Percentiles rank a stretch among this genome's conserved stretches.
Evolutionary conservation across 176 grass and related monocot species (phyloP).

Genomic region (Triticum dicoccoides): DNA sequence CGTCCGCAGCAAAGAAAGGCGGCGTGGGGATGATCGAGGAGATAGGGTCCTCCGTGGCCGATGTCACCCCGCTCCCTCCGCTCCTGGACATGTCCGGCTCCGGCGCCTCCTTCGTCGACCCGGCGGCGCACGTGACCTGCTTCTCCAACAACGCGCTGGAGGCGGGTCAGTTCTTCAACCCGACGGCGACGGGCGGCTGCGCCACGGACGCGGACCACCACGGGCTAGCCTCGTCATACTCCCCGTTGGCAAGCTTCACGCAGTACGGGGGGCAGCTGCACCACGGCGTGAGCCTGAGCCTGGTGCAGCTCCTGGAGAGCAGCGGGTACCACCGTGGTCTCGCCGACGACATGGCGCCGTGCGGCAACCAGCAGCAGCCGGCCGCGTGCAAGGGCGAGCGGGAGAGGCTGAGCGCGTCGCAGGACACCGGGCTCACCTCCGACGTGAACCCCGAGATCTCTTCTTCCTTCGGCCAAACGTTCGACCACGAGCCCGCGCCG

Average conservation of each 20-base stretch:
- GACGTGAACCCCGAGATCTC: conserved; percentile 66
- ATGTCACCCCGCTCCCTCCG: conserved; percentile 30
- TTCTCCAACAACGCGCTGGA: conserved; percentile 79
- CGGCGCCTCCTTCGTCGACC: background rate
- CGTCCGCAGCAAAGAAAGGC: background rate
- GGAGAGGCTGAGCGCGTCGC: conserved; percentile 40
- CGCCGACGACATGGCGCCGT: background rate
- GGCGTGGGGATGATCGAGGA: background rate
- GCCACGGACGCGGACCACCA: background rate
- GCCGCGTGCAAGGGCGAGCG: conserved; percentile 19
- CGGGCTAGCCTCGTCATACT: background rate
- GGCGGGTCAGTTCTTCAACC: conserved; percentile 44
- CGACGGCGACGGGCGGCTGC: background rate
- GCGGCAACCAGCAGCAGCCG: background rate
- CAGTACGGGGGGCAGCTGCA: conserved; percentile 27
- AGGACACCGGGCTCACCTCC: conserved; percentile 64
- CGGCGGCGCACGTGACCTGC: conserved; percentile 81
- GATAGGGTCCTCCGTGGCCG: background rate
- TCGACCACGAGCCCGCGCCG: conserved; percentile 32
- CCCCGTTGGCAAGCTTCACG: conserved; percentile 21
- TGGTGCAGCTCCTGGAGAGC: conserved; percentile 58
- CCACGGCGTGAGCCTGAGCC: conserved; percentile 26
- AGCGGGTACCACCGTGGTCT: conserved; percentile 16
- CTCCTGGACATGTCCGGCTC: conserved; percentile 52
- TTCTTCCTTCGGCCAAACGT: conserved; percentile 47